Conservation (phyloP, 2,329 filamentous ascomycete genomes). For the Colletotrichum falcatum region DNA sequence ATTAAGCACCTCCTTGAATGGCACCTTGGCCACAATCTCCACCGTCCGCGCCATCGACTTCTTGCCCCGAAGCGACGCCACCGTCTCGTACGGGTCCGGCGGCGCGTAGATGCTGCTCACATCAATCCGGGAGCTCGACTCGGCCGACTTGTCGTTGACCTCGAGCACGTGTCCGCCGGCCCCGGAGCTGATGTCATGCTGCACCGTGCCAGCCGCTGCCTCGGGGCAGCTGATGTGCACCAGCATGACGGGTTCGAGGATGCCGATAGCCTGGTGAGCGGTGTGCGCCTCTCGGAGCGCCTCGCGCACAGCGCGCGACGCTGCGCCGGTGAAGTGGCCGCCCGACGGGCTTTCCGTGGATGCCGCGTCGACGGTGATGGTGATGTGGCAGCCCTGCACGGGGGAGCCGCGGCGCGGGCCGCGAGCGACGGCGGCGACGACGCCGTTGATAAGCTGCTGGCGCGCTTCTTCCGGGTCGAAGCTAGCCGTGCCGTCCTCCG, state of each 20-base stretch:
- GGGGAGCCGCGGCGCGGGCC: conserved; percentile 86
- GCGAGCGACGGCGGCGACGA: conserved; percentile 83
- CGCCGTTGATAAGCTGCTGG: conserved; percentile 79
- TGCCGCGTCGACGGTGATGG: conserved; percentile 73
- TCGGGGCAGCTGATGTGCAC: conserved; percentile 90
- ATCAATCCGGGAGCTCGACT: conserved; percentile 67
- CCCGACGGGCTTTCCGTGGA: conserved; percentile 69
- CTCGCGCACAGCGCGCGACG: conserved; percentile 72
- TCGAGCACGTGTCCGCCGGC: conserved; percentile 80
- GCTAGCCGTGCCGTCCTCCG: conserved; percentile 59
- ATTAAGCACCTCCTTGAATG: conserved; percentile 95
- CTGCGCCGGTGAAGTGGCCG: conserved; percentile 74
- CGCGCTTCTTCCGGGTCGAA: conserved; percentile 64
- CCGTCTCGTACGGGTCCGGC: conserved; percentile 80
- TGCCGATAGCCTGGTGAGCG: conserved; percentile 64
- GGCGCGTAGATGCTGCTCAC: conserved; percentile 84
- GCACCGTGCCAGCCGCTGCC: conserved; percentile 80
- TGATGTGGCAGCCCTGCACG: conserved; percentile 80
- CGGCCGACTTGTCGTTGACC: conserved; percentile 67
- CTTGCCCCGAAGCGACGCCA: conserved; percentile 67
- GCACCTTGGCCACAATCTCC: conserved; percentile 86
- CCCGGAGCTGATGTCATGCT: conserved; percentile 82
- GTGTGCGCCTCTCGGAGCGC: conserved; percentile 73
- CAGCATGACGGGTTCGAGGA: conserved; percentile 96
- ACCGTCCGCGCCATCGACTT: conserved; percentile 62